A percentile compares a stretch with the other conserved stretches of the same genome.
These are phyloP conservation scores for Penicillium hesseltinei DNA, from an alignment of 2,329 filamentous ascomycete species.

Conservation along the genomic window DNA sequence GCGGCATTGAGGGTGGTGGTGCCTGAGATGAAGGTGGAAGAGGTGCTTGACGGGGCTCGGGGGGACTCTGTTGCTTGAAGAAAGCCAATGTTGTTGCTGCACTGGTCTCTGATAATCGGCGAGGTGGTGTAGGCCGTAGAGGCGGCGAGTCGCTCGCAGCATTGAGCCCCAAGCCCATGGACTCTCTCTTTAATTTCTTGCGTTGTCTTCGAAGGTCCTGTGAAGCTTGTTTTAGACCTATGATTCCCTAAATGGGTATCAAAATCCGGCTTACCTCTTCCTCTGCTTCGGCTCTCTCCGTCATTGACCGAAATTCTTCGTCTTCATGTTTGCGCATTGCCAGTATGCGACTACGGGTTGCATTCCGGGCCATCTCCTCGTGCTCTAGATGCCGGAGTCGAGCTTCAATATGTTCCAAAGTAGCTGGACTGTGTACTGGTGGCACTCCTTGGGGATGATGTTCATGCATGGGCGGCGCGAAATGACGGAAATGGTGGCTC, in stretches of 20 bases:
- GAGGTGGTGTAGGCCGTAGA: conserved; percentile 37
- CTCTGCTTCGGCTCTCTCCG: conserved; percentile 40
- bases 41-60: conserved; percentile 35
- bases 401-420: conserved; percentile 40
- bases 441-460: conserved; percentile 27
- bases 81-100: conserved; percentile 43
- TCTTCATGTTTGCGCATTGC: conserved; percentile 41
- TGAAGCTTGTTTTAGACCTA: neutral
- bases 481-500: conserved; percentile 35
- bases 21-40: conserved; percentile 28
- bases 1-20: conserved; percentile 21
- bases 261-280: conserved; percentile 37
- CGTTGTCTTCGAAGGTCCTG: conserved; percentile 42
- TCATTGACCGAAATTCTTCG: conserved; percentile 42
- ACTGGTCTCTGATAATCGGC: conserved; percentile 42
- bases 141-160: conserved; percentile 37
- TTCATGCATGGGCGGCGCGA: conserved; percentile 32
- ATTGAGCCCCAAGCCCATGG: conserved; percentile 40
- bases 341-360: conserved; percentile 37
- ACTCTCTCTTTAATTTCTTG: conserved; percentile 42
- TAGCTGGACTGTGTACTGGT: conserved; percentile 22
- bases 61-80: conserved; percentile 44
- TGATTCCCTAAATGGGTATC: neutral
- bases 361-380: conserved; percentile 41
- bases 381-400: conserved; percentile 41